These are phyloP conservation scores for Leccinum griseonigrum DNA, from an alignment of 1,284 basidiomycete genomes.

Conservation along the genomic window DNA sequence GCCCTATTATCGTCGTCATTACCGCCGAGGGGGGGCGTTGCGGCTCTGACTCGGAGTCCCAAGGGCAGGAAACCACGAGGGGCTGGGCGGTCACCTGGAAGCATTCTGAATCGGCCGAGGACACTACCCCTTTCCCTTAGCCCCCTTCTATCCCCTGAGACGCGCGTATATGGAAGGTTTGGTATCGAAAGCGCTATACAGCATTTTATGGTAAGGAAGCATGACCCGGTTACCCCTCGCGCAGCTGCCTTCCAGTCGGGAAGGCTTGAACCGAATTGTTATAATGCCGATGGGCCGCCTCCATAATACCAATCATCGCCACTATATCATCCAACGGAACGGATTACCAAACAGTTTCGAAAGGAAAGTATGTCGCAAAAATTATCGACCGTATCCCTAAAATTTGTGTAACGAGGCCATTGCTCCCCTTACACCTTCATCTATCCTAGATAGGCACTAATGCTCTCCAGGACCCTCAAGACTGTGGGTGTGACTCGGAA, in stretches of 20 bases:
- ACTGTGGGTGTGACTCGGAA: conserved; percentile 13
- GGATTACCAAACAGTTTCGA: neutral
- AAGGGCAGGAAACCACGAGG: conserved; percentile 31
- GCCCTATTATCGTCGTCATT: conserved; percentile 3
- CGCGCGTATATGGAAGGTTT: conserved; percentile 27
- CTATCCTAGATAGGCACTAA: conserved; percentile 20
- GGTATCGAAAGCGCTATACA: conserved; percentile 22
- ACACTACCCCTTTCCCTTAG: neutral
- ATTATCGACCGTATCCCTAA: neutral
- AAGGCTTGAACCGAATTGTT: neutral
- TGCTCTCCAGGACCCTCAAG: neutral
- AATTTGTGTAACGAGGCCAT: conserved; percentile 6
- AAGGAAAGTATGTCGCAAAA: neutral
- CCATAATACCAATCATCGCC: neutral
- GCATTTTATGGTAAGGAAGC: conserved; percentile 2
- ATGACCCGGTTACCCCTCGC: conserved; percentile 13
- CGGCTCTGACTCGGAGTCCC: conserved; percentile 3
- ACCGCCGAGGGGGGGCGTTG: conserved; percentile 8
- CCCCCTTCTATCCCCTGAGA: conserved; percentile 8
- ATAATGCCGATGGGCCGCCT: conserved; percentile 9
- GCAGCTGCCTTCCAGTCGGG: neutral
- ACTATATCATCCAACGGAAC: conserved; percentile 2
- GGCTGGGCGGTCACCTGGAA: conserved; percentile 2
- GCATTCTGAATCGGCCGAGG: neutral
- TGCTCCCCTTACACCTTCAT: conserved; percentile 17